Percentiles rank a stretch among this genome's conserved stretches.
Conservation (phyloP, 2,329 filamentous ascomycete species). For the Chrysoporthe puriensis region DNA sequence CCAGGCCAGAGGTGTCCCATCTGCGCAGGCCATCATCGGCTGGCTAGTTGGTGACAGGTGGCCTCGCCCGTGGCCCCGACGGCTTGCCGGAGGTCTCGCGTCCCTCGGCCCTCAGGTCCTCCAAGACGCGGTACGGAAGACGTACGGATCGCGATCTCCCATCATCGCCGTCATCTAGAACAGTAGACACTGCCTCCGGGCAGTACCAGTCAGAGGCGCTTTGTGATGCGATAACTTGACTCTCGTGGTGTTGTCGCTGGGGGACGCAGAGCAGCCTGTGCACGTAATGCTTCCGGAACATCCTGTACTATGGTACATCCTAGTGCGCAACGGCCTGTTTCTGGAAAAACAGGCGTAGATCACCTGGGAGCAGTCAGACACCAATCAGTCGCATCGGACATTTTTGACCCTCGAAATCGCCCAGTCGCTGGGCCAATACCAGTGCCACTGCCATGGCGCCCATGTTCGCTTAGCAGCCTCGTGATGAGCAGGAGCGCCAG, state of each 20-base stretch:
- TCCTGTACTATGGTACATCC: not conserved
- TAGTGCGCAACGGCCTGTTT: conserved; percentile 9
- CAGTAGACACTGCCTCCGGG: not conserved
- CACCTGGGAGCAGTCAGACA: conserved; percentile 1
- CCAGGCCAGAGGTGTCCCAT: not conserved
- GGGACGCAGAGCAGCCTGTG: conserved; percentile 1
- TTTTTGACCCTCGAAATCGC: conserved; percentile 13
- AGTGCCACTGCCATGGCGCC: conserved; percentile 20
- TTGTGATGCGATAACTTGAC: not conserved
- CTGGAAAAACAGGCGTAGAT: conserved; percentile 21
- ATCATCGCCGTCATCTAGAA: not conserved
- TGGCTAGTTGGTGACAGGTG: conserved; percentile 2
- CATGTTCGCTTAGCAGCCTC: conserved; percentile 24
- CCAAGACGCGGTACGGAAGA: not conserved
- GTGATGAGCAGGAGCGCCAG: conserved; percentile 26
- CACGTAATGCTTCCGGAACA: not conserved
- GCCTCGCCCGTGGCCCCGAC: not conserved
- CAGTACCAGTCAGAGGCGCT: not conserved
- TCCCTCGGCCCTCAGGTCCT: not conserved
- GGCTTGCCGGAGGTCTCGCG: not conserved
- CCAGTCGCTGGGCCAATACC: not conserved
- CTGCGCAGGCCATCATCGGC: not conserved
- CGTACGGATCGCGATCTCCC: no score
- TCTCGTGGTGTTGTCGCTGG: not conserved
- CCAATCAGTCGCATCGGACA: conserved; percentile 24